Base-by-base conservation (phyloP, 208 protist species). In the Kentomonas sorsogonicus region DNA sequence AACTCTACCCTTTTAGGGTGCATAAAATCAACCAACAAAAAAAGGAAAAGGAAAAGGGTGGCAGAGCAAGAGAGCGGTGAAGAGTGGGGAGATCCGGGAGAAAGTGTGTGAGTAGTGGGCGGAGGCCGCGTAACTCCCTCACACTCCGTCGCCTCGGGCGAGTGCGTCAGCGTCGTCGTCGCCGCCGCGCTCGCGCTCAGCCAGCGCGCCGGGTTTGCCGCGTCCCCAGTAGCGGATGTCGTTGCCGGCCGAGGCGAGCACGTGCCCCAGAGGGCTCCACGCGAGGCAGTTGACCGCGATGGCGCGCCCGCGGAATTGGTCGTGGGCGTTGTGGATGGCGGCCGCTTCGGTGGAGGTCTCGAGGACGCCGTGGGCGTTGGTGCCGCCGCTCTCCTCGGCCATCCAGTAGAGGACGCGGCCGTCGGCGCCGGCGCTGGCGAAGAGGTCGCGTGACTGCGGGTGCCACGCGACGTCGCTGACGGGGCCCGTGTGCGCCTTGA, bases 181-280 rank as follows among this genome's bases (percentile, higher is more conserved):
- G 23, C 66, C 80, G 1, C 79, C 81, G 18, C 77, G 80, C 63
- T 91, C 81, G 57, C 75, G 74, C 69, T 94, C 87, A 60, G 89
- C 87, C 52, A 88, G 63, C 46, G 87, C 87, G 11, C 88, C 88
- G 2, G 88, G 88, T 53, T 88, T 90, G 48, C 91, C 92, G 26
- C 88, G 75, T 26, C 69, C 75, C 88, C 88, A 95, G 69, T 90
- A 91, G 67, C 91, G 90, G 41, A 95, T 83, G 64, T 95, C 83
- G 9, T 70, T 66, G 1, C 80, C 74, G 43, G 83, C 82, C 1
- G 88, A 87, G 5, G 85, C 80, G 13, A 95, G 69, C 25, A 95
- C 23, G 62, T 89, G 84, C 31, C 88, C 88, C 47, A 89, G 72
- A 23, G 84, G 88, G 55, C 76, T 84, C 82, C 83, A 94, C 36